Conservation (phyloP, 305 asterid genomes). For the Solanum hybrid region DNA sequence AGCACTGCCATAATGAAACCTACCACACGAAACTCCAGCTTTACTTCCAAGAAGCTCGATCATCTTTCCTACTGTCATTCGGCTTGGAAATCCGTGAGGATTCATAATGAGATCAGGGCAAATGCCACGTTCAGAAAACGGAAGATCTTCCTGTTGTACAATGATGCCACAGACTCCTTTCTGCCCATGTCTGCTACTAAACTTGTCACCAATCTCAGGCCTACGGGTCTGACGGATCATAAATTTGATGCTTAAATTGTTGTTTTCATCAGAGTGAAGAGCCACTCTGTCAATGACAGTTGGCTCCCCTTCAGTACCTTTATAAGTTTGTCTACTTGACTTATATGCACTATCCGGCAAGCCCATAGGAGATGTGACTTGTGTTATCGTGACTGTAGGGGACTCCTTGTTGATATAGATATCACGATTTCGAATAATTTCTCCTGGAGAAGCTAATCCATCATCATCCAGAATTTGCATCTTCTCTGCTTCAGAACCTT, state of each 20-base stretch:
- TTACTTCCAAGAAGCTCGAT: constrained; percentile 95
- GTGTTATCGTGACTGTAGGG: constrained; percentile 40
- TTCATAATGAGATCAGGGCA: constrained; percentile 98
- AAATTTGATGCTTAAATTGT: constrained; percentile 51
- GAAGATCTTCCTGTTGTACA: constrained; percentile 92
- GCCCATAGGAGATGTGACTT: constrained; percentile 12
- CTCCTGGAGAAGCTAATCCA: constrained; percentile 95
- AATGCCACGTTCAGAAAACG: constrained; percentile 91
- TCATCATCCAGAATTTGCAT: constrained; percentile 88
- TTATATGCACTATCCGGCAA: constrained; percentile 56
- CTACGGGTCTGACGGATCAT: constrained; percentile 97
- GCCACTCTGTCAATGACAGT: constrained; percentile 76
- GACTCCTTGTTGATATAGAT: constrained; percentile 60
- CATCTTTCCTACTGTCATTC: constrained; percentile 99
- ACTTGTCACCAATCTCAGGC: constrained; percentile 99
- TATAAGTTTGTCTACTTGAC: constrained; percentile 45
- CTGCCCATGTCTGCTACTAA: constrained; percentile 98
- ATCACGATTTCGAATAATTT: constrained; percentile 59
- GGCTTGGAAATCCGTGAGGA: constrained; percentile 99
- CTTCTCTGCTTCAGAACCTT: constrained; percentile 38
- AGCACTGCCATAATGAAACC: constrained; percentile 95
- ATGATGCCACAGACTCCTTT: constrained; percentile 98
- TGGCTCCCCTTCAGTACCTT: constrained; percentile 83
- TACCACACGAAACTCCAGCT: constrained; percentile 96
- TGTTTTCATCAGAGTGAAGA: constrained; percentile 58